Percentiles rank a stretch among this genome's conserved stretches.
Evolutionary conservation across 768 basidiomycete genomes (phyloP).

Genomic region (Kondoa subrosea): DNA sequence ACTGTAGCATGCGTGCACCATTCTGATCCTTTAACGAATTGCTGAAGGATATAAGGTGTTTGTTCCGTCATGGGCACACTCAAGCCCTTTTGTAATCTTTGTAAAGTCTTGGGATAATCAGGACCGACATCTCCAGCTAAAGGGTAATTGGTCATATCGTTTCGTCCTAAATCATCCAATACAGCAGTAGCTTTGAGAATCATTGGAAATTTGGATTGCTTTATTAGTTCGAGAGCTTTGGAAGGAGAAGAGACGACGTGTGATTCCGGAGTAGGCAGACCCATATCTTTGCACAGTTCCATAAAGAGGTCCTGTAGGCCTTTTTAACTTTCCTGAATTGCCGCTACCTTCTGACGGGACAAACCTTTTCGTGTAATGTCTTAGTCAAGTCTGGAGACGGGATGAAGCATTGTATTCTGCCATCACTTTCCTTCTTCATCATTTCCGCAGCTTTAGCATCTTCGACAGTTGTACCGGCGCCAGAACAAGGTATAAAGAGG

Average conservation of each 20-base stretch:
- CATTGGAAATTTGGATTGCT: constrained; percentile 6
- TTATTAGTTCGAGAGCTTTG: constrained; percentile 24
- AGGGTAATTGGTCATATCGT: constrained; percentile 31
- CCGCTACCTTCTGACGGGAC: background rate
- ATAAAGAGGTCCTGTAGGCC: constrained; percentile 28
- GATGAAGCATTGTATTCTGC: constrained; percentile 29
- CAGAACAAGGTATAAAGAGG: constrained; percentile 31
- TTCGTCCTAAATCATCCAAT: constrained; percentile 31
- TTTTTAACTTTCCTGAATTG: background rate
- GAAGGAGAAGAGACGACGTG: constrained; percentile 26
- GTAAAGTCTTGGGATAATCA: constrained; percentile 14
- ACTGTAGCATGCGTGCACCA: constrained; percentile 34
- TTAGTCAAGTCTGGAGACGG: constrained; percentile 30
- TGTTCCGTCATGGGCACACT: constrained; percentile 22
- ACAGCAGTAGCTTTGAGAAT: constrained; percentile 32
- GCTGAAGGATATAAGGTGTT: constrained; percentile 33
- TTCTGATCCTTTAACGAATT: constrained; percentile 32
- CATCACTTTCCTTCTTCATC: constrained; percentile 26
- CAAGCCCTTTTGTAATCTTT: constrained; percentile 12
- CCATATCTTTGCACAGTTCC: constrained; percentile 28
- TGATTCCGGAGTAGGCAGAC: constrained; percentile 27
- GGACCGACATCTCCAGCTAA: constrained; percentile 23
- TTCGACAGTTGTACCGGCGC: constrained; percentile 30
- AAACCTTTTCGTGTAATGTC: constrained; percentile 30
- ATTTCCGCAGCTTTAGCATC: constrained; percentile 31